Base-by-base conservation (phyloP, 2,329 filamentous ascomycete genomes). In the Xylariaceae sp. region DNA sequence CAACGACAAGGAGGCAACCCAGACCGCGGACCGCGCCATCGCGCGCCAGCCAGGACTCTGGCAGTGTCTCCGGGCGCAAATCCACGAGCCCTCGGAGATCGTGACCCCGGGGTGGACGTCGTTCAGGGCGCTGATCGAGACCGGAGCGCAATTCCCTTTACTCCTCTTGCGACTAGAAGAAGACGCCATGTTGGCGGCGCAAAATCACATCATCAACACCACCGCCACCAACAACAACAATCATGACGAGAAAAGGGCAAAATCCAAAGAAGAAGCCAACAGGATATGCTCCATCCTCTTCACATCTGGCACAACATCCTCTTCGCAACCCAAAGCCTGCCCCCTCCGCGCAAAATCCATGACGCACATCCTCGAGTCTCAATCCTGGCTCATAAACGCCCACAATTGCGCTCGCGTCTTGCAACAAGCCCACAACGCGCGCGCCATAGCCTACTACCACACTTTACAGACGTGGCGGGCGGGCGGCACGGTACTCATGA, bases 391-490 rank as follows among this genome's bases (percentile, higher is more conserved):
- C 23, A 22, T 50, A 10, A 29, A 22, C 8, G 5, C 36, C 17
- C 40, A 44, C 5, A 22, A 35, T 2, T 25, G 27, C 14, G 40
- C 22, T 5, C n/a, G 20, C 10, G 48, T 36, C 2, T 29, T 50
- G n/a, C 39, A 44, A 32, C 48, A 50, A 19, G 20, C 48, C 5
- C 44, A 47, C 27, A 50, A 50, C 40, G 37, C 48, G 10, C 48
- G 44, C 7, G 40, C 33, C n/a, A 50, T 50, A 23, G 44, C 44
- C 7, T 40, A 27, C 12, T 19, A 21, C 2, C 48, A 50, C 20
- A 50, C 40, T 12, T 44, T 50, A 35, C 48, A 50, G 44, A 50
- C 48, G 14, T 50, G 48, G 48, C 21, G 27, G 8, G 39, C 36
- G 5, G 48, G 48, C 36, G 48, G 48, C 20, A 21, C 35, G 5